These are phyloP conservation scores for Orbilia blumenaviensis DNA, from an alignment of 2,329 filamentous ascomycete genomes.

Conservation along the genomic window DNA sequence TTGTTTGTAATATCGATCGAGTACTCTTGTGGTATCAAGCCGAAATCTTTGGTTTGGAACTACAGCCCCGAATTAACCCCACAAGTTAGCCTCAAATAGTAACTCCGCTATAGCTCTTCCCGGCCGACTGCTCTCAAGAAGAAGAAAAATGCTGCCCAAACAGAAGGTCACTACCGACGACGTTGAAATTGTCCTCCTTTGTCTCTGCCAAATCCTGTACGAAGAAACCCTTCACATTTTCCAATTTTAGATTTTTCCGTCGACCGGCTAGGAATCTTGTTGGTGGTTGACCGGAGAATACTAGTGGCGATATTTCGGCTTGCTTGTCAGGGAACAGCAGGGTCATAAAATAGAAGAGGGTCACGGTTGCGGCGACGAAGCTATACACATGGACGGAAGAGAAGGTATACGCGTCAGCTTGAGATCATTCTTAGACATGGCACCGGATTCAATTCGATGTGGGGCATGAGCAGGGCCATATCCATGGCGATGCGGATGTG, in stretches of 20 bases:
- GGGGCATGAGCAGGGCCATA: background rate
- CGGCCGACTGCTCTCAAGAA: background rate
- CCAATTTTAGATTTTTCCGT: constrained; percentile 37
- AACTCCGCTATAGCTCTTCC: background rate
- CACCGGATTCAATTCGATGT: constrained; percentile 25
- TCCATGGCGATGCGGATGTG: no score
- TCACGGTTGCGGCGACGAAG: constrained; percentile 42
- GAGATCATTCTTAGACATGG: background rate
- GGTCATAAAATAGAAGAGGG: constrained; percentile 46
- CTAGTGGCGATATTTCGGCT: constrained; percentile 35
- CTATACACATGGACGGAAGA: constrained; percentile 9
- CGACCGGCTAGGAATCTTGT: constrained; percentile 30
- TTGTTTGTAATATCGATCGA: constrained; percentile 25
- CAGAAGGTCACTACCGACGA: constrained; percentile 52
- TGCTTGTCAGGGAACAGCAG: constrained; percentile 20
- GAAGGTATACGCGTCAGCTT: constrained; percentile 16
- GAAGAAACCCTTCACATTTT: constrained; percentile 50
- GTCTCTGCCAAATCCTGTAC: constrained; percentile 47
- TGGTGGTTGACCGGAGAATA: constrained; percentile 47
- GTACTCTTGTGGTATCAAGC: constrained; percentile 45
- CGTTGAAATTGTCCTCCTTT: constrained; percentile 42
- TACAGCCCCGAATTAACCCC: constrained; percentile 9
- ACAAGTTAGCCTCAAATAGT: constrained; percentile 18
- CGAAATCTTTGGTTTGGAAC: constrained; percentile 48
- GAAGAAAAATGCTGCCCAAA: constrained; percentile 19